Evolutionary conservation across 148 eudicot genomes (phyloP), one percentile per base, ranked within the genome.

Genomic region (Rhododendron ferrugineum): DNA sequence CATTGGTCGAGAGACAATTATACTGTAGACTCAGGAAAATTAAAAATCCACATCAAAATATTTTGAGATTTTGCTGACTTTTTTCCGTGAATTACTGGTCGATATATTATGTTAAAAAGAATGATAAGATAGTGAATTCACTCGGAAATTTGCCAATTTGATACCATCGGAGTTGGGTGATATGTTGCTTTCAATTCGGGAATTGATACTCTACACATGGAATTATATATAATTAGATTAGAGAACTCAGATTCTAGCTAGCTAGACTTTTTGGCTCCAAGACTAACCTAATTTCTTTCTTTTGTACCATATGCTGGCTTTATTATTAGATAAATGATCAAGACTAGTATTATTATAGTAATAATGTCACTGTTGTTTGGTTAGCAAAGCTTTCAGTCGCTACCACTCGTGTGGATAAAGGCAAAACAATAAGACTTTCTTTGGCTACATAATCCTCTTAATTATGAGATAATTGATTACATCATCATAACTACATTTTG

Each of bases 171-270:
- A 76, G 85, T 86, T 86, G 83, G 88, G 88, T 86, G 37, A 62
- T 77, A 34, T 16, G 88, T 86, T 82, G 82, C 85, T 86, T 86
- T 86, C n/a, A n/a, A n/a, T n/a, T n/a, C 88, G 9, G 13, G 47
- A 52, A 18, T 22, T 52, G 16, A 13, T 11, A 5, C 36, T 64
- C 85, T 4, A 74, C 79, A 32, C 79, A 34, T 37, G 78, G 42
- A 14, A 81, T 86, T 73, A 66, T 50, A 49, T 36, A 68, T 37
- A 78, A 85, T 32, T n/a, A n/a, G n/a, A n/a, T n/a, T n/a, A n/a
- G n/a, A n/a, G n/a, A n/a, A n/a, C 62, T 80, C 11, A 3, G 60
- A 85, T 85, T 85, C 78, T 62, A 66, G 40, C 40, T 44, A 50
- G 80, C 10, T 34, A 58, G 87, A 85, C 84, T 47, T 85, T 79